Base-by-base conservation (phyloP, 768 basidiomycete genomes). In the Mycena floridula region DNA sequence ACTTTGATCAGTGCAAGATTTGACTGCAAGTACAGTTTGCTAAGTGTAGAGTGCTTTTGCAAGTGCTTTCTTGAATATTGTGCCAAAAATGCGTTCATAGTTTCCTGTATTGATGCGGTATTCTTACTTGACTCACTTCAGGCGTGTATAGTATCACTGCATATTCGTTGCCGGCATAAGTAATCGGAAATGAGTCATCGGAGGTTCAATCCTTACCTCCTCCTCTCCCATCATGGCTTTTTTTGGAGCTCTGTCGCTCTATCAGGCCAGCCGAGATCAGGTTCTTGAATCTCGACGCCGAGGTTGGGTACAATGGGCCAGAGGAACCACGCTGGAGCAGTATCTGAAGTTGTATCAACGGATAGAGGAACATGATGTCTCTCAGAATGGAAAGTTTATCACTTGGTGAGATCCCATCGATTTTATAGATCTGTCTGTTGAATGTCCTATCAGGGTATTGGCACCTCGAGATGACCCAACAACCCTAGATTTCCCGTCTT, bases 401-500 rank as follows among this genome's bases (percentile, higher is more conserved):
- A 74, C 72, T 32, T 84, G 80, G 80, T 79, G 54, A 25, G 25
- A 39, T 18, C 40, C 23, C 15, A 30, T 23, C 26, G 28, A 8
- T 5, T 35, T 39, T n/a, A 20, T 23, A 7, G 21, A n/a, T n/a
- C 13, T 11, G 27, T 24, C 6, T 25, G 11, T 23, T 47, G 24
- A 46, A 28, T 40, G 36, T 41, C 25, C 32, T 24, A 35, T 25
- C 44, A 82, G 81, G 82, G 74, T 84, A 7, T 62, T 85, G 12
- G 77, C 73, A 25, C 74, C 73, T 2, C 64, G 79, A 38, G 62
- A 66, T 39, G 58, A 77, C 44, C 73, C 79, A 0, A 58, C 61
- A 4, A 71, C 76, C 2, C 49, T 81, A 4, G 68, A 78, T 41
- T 82, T 81, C 53, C 56, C 75, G 53, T 81, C 73, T 52, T 70